A percentile compares a stretch with the other conserved stretches of the same genome.
Evolutionary conservation across 306 rosid genomes (phyloP).

Genomic region (barrel medic (Medicago truncatula)): MtrunA17r5.0-ANR NC_053044.1:23437501-23438000

Average conservation of each 20-base stretch:
- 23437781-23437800: background rate
- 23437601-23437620: too few relatives aligned
- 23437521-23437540: too few relatives aligned
- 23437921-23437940: conserved; percentile 20
- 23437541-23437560: too few relatives aligned
- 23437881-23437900: conserved; percentile 14
- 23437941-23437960: conserved; percentile 18
- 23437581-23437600: too few relatives aligned
- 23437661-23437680: too few relatives aligned
- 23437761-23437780: conserved; percentile 3
- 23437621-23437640: too few relatives aligned
- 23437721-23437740: background rate
- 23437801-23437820: background rate
- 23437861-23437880: background rate
- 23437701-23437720: background rate
- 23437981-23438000: conserved; percentile 23
- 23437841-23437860: conserved; percentile 10
- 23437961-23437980: conserved; percentile 32
- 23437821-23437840: conserved; percentile 9
- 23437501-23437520: too few relatives aligned
- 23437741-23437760: background rate
- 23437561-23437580: too few relatives aligned
- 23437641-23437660: too few relatives aligned
- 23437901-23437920: conserved; percentile 22
- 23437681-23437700: too few relatives aligned